These are phyloP conservation scores for Neonectria punicea DNA, from an alignment of 2,329 filamentous ascomycete genomes.

Conservation along the genomic window DNA sequence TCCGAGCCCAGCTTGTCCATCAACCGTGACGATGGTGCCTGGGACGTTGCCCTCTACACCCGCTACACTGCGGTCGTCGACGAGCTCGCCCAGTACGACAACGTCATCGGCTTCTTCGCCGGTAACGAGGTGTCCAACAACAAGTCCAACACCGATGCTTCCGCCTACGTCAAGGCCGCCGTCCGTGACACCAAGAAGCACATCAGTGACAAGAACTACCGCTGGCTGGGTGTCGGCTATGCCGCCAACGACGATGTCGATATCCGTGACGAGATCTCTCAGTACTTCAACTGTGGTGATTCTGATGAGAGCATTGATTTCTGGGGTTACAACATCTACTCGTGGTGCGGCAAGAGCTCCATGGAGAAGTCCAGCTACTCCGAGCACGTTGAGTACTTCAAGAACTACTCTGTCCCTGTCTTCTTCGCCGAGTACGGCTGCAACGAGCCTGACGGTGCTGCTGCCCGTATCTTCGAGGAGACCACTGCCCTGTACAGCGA, in stretches of 20 bases:
- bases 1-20: slow-evolving; percentile 85
- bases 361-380: slow-evolving; percentile 83
- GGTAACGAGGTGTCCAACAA: slow-evolving; percentile 97
- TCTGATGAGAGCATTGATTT: slow-evolving; percentile 82
- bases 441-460: slow-evolving; percentile 72
- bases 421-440: slow-evolving; percentile 99
- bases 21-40: slow-evolving; percentile 80
- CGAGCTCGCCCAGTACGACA: slow-evolving; percentile 82
- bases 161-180: slow-evolving; percentile 96
- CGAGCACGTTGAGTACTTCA: slow-evolving; percentile 86
- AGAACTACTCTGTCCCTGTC: slow-evolving; percentile 88
- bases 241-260: slow-evolving; percentile 92
- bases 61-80: slow-evolving; percentile 90
- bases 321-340: slow-evolving; percentile 99
- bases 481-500: slow-evolving; percentile 81
- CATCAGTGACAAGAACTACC: slow-evolving; percentile 83
- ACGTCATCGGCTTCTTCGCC: slow-evolving; percentile 97
- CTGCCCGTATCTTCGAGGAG: slow-evolving; percentile 84
- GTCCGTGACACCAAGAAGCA: slow-evolving; percentile 96
- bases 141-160: slow-evolving; percentile 87
- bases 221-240: slow-evolving; percentile 89
- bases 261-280: slow-evolving; percentile 83
- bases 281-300: slow-evolving; percentile 93
- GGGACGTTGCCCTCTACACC: slow-evolving; percentile 80
- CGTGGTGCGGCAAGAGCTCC: slow-evolving; percentile 91